phyloP scores from a whole-genome alignment of 2,329 filamentous ascomycete genomes.

The Pseudogymnoascus sp. region DNA sequence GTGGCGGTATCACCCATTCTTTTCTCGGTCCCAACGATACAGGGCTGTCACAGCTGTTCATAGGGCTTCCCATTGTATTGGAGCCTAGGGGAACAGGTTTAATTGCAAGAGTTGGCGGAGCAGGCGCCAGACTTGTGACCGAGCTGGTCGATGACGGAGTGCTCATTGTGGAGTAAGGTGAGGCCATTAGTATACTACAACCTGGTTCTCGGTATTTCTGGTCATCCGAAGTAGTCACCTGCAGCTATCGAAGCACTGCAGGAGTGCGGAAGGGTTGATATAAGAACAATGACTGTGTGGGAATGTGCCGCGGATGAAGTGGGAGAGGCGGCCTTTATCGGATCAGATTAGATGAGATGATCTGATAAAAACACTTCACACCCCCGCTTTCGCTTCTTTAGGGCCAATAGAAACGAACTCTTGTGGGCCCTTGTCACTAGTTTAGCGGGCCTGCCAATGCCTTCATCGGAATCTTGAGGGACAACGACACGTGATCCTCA shows the following conservation, averaged over 20 bases:
- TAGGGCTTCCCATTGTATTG: constrained; percentile 18
- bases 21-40: constrained; percentile 58
- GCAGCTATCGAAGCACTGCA: constrained; percentile 7
- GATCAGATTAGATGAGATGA: constrained; percentile 11
- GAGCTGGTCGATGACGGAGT: constrained; percentile 33
- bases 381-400: not conserved
- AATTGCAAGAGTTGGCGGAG: constrained; percentile 30
- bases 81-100: constrained; percentile 30
- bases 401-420: not conserved
- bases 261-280: not conserved
- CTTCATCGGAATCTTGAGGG: constrained; percentile 8
- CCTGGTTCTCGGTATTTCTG: not conserved
- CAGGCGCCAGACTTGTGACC: constrained; percentile 27
- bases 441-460: not conserved
- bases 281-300: constrained; percentile 8
- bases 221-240: not conserved
- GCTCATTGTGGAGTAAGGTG: constrained; percentile 22
- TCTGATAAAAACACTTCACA: constrained; percentile 8
- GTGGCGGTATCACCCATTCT: constrained; percentile 78
- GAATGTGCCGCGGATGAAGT: not conserved
- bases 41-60: constrained; percentile 31
- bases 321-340: constrained; percentile 9
- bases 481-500: constrained; percentile 1
- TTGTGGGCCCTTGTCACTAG: constrained; percentile 2
- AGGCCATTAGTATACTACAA: not conserved